Conservation (phyloP, 73 alveolate species). For the Symbiodinium natans region DNA sequence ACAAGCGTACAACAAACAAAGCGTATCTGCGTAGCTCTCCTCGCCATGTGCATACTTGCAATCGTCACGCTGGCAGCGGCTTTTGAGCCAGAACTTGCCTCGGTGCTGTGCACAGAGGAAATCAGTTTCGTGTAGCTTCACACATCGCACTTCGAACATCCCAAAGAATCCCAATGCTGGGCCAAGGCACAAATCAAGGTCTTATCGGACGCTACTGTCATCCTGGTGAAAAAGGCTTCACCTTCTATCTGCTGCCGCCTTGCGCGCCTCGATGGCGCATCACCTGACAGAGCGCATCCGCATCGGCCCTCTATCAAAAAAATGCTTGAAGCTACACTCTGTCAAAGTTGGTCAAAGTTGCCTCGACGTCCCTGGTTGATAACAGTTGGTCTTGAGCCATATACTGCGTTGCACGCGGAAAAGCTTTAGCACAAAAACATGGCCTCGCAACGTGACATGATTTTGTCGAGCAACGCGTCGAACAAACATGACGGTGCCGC, state of each 20-base stretch:
- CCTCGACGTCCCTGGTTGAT: not conserved
- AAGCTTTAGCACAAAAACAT: too few relatives aligned
- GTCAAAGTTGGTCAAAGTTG: too few relatives aligned
- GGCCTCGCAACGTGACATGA: too few relatives aligned
- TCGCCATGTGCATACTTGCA: slow-evolving; percentile 84
- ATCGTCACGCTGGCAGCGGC: slow-evolving; percentile 28
- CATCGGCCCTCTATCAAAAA: not conserved
- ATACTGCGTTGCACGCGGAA: not conserved
- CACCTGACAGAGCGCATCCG: not conserved
- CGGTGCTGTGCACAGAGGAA: not conserved
- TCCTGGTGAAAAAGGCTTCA: not conserved
- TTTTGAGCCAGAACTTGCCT: slow-evolving; percentile 75
- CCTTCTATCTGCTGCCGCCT: not conserved
- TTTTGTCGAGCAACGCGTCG: not conserved
- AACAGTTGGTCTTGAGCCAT: not conserved
- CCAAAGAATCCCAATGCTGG: not conserved
- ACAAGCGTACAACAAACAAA: too few relatives aligned
- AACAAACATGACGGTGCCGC: not conserved
- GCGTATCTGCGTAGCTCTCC: too few relatives aligned
- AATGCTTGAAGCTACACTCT: too few relatives aligned
- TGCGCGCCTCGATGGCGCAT: not conserved
- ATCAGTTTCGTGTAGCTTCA: too few relatives aligned
- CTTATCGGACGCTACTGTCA: slow-evolving; percentile 62
- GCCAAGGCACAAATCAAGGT: slow-evolving; percentile 53
- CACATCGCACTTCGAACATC: not conserved